Percentiles rank a stretch among this genome's conserved stretches.
phyloP scores from a whole-genome alignment of 2,329 filamentous ascomycete species.

The Fusarium sp. region DNA sequence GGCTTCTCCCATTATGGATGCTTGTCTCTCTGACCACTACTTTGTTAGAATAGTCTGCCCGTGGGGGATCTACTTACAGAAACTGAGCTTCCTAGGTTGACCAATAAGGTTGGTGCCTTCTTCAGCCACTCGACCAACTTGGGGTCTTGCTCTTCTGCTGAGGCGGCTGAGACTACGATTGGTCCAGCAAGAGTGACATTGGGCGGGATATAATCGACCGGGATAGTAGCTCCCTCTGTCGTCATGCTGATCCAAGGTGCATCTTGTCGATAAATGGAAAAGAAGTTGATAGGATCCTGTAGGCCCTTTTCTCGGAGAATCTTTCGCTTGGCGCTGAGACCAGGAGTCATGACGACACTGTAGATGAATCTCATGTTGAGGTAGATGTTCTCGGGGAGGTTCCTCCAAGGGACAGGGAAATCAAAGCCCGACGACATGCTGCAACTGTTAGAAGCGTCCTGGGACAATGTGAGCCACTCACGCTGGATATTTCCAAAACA shows the following conservation, averaged over 20 bases:
- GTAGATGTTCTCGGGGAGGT: constrained; percentile 48
- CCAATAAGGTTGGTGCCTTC: constrained; percentile 56
- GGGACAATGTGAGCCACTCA: neutral
- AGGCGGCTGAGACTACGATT: constrained; percentile 54
- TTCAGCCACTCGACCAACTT: constrained; percentile 58
- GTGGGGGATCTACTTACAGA: neutral
- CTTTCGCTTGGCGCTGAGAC: constrained; percentile 36
- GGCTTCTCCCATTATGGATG: constrained; percentile 32
- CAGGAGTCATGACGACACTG: constrained; percentile 43
- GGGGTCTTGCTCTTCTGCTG: constrained; percentile 55
- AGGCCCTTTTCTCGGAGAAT: constrained; percentile 38
- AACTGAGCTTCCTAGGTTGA: constrained; percentile 59
- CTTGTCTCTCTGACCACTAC: constrained; percentile 11
- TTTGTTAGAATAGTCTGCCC: neutral
- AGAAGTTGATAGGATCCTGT: constrained; percentile 36
- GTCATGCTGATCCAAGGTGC: constrained; percentile 47
- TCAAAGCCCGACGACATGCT: constrained; percentile 57
- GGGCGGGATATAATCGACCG: constrained; percentile 44
- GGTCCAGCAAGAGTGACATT: constrained; percentile 54
- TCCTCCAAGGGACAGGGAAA: constrained; percentile 58
- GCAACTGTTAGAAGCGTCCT: neutral
- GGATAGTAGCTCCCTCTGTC: constrained; percentile 35
- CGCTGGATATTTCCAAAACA: constrained; percentile 41
- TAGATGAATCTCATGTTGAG: constrained; percentile 49
- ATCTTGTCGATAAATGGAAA: constrained; percentile 42